phyloP scores from a whole-genome alignment of 306 rosid species.

The Citrullus colocynthis region DNA sequence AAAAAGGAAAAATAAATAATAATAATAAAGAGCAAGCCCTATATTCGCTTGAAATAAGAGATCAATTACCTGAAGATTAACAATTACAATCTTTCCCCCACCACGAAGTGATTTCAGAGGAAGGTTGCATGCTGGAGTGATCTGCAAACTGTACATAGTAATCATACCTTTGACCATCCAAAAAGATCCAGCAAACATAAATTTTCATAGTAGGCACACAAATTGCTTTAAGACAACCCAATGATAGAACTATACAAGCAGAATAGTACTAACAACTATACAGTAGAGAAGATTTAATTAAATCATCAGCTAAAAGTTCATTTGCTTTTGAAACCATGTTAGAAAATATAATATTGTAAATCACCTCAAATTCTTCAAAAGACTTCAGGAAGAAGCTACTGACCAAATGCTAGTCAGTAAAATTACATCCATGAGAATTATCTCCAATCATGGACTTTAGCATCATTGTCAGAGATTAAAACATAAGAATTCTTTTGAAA shows the following conservation, averaged over 20 bases:
- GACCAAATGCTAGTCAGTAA: neutral
- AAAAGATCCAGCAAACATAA: constrained; percentile 9
- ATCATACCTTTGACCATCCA: constrained; percentile 17
- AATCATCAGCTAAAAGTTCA: neutral
- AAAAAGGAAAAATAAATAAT: too few relatives aligned
- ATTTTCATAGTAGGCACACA: constrained; percentile 1
- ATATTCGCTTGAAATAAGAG: neutral
- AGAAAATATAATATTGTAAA: neutral
- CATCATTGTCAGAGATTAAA: neutral
- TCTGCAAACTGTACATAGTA: constrained; percentile 67
- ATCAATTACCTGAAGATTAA: constrained; percentile 74
- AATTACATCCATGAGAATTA: neutral
- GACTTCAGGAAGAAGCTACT: neutral
- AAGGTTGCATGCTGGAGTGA: constrained; percentile 98
- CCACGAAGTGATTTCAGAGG: constrained; percentile 87
- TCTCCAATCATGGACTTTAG: neutral
- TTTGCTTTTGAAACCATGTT: neutral
- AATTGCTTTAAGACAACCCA: neutral
- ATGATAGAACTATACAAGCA: neutral
- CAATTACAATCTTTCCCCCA: constrained; percentile 90
- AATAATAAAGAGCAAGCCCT: neutral
- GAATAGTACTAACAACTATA: neutral
- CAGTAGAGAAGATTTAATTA: neutral
- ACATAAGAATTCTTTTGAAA: neutral
- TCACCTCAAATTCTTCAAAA: neutral